Base-by-base conservation (phyloP, 2,329 filamentous ascomycete genomes). In the Teratosphaeria viscida region DNA sequence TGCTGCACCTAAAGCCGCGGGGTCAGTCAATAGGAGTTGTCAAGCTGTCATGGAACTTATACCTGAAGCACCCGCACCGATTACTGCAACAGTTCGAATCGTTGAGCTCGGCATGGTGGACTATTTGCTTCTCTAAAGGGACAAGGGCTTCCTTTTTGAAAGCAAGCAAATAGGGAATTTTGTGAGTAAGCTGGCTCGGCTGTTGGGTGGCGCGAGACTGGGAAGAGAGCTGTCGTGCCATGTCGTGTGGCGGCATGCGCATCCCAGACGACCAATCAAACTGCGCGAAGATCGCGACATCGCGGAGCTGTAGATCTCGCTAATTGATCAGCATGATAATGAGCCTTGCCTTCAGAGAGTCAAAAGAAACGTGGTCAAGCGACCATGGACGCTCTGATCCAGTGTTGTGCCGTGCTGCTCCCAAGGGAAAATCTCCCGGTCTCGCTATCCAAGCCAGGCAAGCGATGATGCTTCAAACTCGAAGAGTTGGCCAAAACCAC, bases 1-100 rank as follows among this genome's bases (percentile, higher is more conserved):
- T 3, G 71, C 71, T n/a, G 68, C 62, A 16, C n/a, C 32, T 39
- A 34, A 5, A 5, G 35, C 11, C 16, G 12, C 11, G 14, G 10
- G 7, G 37, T 26, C 35, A 26, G 11, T 32, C 14, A 2, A 26
- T 16, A 16, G 37, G n/a, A 49, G 16, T 49, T n/a, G 4, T 6
- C 19, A 32, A 5, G 5, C n/a, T 19, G 43, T 4, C 16, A n/a
- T 49, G n/a, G 19, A 3, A 10, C 43, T 19, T 2, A 19, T 39
- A 56, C 54, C 54, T 56, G 54, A 56, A 14, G 54, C 54, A 26
- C 54, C 32, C 6, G 54, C 54, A 37, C 54, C 54, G 32, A 56
- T 56, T 26, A 56, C 23, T 16, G 54, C 54, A 39, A 56, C 32
- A 16, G 29, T 35, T 23, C 29, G 19, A 12, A 56, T 56, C 14